These are phyloP conservation scores for Xylaria hypoxylon DNA, from an alignment of 2,329 filamentous ascomycete species.

Conservation along the genomic window DNA sequence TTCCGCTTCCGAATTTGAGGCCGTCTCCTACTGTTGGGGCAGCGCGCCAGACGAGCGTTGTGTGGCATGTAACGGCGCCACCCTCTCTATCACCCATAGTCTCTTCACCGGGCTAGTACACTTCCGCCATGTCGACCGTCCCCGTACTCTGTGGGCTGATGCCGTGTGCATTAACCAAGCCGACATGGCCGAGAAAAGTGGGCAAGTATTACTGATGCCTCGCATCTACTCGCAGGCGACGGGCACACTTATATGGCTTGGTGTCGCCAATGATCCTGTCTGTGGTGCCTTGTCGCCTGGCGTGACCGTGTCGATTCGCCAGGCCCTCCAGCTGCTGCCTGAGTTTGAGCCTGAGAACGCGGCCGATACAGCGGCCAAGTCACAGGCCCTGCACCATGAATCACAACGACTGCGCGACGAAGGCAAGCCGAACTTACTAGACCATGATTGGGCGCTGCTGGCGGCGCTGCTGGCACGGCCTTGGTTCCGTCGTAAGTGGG, in stretches of 20 bases:
- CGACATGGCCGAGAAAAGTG: slow-evolving; percentile 18
- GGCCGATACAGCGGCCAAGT: not conserved
- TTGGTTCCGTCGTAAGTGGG: slow-evolving; percentile 34
- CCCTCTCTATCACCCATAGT: slow-evolving; percentile 22
- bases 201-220: slow-evolving; percentile 26
- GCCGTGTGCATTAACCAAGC: slow-evolving; percentile 28
- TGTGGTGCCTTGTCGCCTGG: slow-evolving; percentile 14
- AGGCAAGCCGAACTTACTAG: slow-evolving; percentile 24
- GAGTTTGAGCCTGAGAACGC: slow-evolving; percentile 8
- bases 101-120: slow-evolving; percentile 20
- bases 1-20: slow-evolving; percentile 20
- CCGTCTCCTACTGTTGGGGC: slow-evolving; percentile 29
- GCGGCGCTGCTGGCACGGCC: slow-evolving; percentile 17
- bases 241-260: slow-evolving; percentile 25
- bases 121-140: slow-evolving; percentile 27
- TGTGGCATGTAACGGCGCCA: slow-evolving; percentile 17
- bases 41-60: not conserved
- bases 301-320: slow-evolving; percentile 15
- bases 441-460: slow-evolving; percentile 29
- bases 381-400: not conserved
- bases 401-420: slow-evolving; percentile 8
- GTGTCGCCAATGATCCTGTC: slow-evolving; percentile 11
- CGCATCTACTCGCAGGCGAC: slow-evolving; percentile 30
- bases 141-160: slow-evolving; percentile 29
- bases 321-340: slow-evolving; percentile 11